A percentile compares a stretch with the other conserved stretches of the same genome.
phyloP scores from a whole-genome alignment of 2,329 filamentous ascomycete species.

The Chrysoporthe cubensis region DNA sequence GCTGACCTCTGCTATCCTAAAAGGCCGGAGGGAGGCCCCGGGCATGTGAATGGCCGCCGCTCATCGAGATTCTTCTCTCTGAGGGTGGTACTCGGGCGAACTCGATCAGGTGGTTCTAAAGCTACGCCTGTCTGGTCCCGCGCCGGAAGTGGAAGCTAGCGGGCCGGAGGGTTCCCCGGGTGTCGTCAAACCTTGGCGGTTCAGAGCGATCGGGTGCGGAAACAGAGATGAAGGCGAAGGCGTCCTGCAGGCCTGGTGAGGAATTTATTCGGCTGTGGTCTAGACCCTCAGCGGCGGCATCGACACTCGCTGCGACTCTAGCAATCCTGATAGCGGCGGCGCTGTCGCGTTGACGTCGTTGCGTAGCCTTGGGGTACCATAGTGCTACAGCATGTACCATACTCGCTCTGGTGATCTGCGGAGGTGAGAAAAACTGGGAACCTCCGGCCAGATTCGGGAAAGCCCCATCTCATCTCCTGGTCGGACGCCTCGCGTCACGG shows the following conservation, averaged over 20 bases:
- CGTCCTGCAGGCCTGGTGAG: not conserved
- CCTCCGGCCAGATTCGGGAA: conserved; percentile 12
- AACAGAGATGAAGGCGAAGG: not conserved
- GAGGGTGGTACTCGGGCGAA: not conserved
- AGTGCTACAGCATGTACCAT: too few relatives aligned
- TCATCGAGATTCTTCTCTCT: not conserved
- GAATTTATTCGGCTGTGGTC: not conserved
- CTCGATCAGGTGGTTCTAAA: not conserved
- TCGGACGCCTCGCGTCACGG: not conserved
- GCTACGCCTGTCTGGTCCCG: conserved; percentile 3
- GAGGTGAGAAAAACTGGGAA: not conserved
- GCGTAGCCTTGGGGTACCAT: not conserved
- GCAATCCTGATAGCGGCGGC: too few relatives aligned
- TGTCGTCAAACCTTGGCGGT: not conserved
- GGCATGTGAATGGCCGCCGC: not conserved
- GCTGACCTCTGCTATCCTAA: not conserved
- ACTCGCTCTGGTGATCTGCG: not conserved
- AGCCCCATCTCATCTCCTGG: conserved; percentile 7
- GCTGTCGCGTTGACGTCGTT: not conserved
- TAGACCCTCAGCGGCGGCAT: not conserved
- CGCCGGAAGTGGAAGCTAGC: conserved; percentile 6
- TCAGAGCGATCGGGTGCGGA: not conserved
- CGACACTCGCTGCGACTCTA: not conserved
- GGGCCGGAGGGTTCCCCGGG: conserved; percentile 5
- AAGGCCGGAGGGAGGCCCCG: too few relatives aligned